Evolutionary conservation across 768 basidiomycete species (phyloP), one percentile per base, ranked within the genome.

Genomic region (Sporobolomyces pararoseus): DNA sequence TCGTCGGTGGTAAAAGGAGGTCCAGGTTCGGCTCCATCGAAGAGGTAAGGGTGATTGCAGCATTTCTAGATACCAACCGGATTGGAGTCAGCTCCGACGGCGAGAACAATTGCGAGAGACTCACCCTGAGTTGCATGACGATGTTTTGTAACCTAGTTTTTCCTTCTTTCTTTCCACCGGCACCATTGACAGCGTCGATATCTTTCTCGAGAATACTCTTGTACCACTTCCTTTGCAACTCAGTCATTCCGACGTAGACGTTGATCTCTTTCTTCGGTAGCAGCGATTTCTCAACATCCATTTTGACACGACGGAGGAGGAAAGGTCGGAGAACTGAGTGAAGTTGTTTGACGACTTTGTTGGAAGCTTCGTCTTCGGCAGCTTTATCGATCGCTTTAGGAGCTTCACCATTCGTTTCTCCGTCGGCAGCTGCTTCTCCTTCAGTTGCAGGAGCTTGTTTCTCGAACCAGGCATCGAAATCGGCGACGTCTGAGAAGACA

Each of bases 191-290:
- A 13, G 95, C 95, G 77, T 98, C 95, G 65, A 99, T 97, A 78
- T 98, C 95, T 81, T 98, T 98, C 81, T 97, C 93, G 66, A 98
- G 80, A 10, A 99, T 89, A 3, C 87, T 90, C 35, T 91, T 88
- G 80, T 99, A 98, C 96, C 95, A 97, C 78, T 94, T 97, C 34
- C 92, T 82, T 78, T 99, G 96, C 91, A 99, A 93, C 29, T 96
- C 93, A 10, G 92, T 89, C 68, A 98, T 85, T 59, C 94, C 94
- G 59, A 99, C 89, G 67, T 98, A 99, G 51, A 98, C 91, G 76
- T 98, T 99, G 79, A 98, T 93, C 77, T 98, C 96, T 82, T 97
- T 98, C 82, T 98, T 98, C 1, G 95, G 96, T 70, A 98, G 79
- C 51, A 98, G 83, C 68, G 86, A 91, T 82, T 98, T 97, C 83